Base-by-base conservation (phyloP, 768 basidiomycete species). In the Boletus reticulatus region DNA sequence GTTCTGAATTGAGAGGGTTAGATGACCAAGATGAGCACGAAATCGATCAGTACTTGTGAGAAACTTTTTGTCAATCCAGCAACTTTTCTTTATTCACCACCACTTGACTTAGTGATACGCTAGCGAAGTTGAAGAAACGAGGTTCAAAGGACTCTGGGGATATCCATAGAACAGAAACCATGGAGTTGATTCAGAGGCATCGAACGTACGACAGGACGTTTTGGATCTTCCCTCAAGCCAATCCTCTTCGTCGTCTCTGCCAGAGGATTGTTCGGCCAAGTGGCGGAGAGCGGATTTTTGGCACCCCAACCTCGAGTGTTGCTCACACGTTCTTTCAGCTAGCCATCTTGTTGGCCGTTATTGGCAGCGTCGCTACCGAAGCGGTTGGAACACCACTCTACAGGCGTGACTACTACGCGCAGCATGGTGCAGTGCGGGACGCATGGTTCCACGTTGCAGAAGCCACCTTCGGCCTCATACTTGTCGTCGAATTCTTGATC, bases 391-490 rank as follows among this genome's bases (percentile, higher is more conserved):
- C 90, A 0, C 94, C 95, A 3, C 62, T 83, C 8, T 95, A 96
- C 69, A 87, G 94, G 11, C 84, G 84, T 42, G 69, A 83, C 34
- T 95, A 84, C 70, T 90, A 85, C 70, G 61, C 68, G 12, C 57
- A 74, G 17, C 64, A 92, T 53, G 92, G 90, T 0, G 65, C 73
- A 27, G 63, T 77, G n/a, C 82, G 87, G 7, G 79, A 77, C 4
- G 80, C 91, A 4, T 98, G 96, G 96, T 98, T 94, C 70, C 88
- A 91, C 65, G 74, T 95, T 50, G 81, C 86, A 4, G 94, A 97
- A 67, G 76, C 81, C 0, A 73, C 80, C 0, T 87, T 97, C 54
- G 88, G 87, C 0, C 72, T 87, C 59, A 73, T 79, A 6, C 84
- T 96, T 20, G 73, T 95, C 43, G 60, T 85, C 53, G 96, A 98